These are phyloP conservation scores for Voacanga thouarsii DNA, from an alignment of 257 asterid genomes.

Conservation along the genomic window DNA sequence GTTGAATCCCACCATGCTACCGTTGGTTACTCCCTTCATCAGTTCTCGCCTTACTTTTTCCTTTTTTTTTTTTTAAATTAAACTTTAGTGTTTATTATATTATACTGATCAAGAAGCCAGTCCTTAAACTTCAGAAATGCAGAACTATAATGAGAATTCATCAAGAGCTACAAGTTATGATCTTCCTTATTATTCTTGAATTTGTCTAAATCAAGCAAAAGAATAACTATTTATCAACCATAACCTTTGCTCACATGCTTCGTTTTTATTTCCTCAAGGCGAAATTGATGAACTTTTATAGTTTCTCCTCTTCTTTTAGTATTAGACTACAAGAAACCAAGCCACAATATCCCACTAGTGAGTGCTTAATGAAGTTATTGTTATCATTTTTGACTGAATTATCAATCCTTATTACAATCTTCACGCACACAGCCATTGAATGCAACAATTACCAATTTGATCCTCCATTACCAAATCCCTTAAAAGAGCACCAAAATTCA, in stretches of 20 bases:
- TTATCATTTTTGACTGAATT: not conserved
- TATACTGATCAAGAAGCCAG: too few relatives aligned
- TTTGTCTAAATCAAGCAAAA: too few relatives aligned
- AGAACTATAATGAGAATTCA: too few relatives aligned
- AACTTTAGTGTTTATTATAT: too few relatives aligned
- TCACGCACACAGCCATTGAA: not conserved
- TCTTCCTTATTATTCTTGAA: too few relatives aligned
- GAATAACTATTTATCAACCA: too few relatives aligned
- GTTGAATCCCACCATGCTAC: too few relatives aligned
- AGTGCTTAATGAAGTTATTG: not conserved
- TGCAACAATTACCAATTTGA: not conserved
- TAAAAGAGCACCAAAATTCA: not conserved
- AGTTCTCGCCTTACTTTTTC: too few relatives aligned
- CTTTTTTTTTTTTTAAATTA: too few relatives aligned
- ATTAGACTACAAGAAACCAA: not conserved
- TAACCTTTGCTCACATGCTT: not conserved
- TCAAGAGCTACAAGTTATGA: too few relatives aligned
- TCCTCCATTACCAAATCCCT: not conserved
- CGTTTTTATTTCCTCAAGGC: not conserved
- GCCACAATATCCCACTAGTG: not conserved
- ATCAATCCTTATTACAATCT: not conserved
- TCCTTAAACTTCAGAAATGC: too few relatives aligned
- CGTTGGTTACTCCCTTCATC: too few relatives aligned
- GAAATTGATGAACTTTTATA: not conserved
- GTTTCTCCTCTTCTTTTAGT: not conserved